phyloP scores from a whole-genome alignment of 441 rosid genomes.

The Theobroma grandiflorum region DNA sequence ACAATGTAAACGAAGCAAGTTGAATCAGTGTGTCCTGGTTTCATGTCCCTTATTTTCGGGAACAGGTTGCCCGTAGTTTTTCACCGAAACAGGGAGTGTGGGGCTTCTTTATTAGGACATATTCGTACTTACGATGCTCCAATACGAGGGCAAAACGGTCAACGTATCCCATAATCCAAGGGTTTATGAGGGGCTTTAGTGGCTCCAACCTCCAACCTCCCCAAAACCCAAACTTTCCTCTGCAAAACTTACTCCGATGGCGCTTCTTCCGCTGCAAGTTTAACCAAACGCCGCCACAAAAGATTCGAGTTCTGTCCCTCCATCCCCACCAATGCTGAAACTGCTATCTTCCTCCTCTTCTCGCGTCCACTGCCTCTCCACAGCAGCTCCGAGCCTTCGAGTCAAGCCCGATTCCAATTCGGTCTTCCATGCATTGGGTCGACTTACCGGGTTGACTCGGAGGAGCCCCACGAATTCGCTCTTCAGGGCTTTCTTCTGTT shows the following conservation, averaged over 20 bases:
- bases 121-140: neutral
- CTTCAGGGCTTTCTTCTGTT: slow-evolving; percentile 78
- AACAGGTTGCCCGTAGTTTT: no score
- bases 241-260: slow-evolving; percentile 32
- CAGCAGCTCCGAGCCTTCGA: slow-evolving; percentile 43
- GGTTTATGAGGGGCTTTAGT: slow-evolving; percentile 92
- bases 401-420: slow-evolving; percentile 46
- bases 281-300: neutral
- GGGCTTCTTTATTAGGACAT: neutral
- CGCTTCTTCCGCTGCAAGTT: slow-evolving; percentile 27
- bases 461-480: slow-evolving; percentile 37
- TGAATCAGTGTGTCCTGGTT: neutral
- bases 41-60: no score
- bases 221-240: slow-evolving; percentile 20
- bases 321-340: slow-evolving; percentile 73
- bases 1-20: neutral
- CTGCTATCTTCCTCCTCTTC: slow-evolving; percentile 65
- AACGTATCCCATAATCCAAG: slow-evolving; percentile 28
- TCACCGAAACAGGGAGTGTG: neutral
- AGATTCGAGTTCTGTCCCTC: slow-evolving; percentile 25
- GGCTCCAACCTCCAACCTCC: slow-evolving; percentile 22
- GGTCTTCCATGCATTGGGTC: slow-evolving; percentile 57
- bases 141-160: slow-evolving; percentile 33
- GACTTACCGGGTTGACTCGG: slow-evolving; percentile 54
- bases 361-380: slow-evolving; percentile 53